Conservation (phyloP, 2,329 filamentous ascomycete genomes). For the Parastagonospora avenae region DNA sequence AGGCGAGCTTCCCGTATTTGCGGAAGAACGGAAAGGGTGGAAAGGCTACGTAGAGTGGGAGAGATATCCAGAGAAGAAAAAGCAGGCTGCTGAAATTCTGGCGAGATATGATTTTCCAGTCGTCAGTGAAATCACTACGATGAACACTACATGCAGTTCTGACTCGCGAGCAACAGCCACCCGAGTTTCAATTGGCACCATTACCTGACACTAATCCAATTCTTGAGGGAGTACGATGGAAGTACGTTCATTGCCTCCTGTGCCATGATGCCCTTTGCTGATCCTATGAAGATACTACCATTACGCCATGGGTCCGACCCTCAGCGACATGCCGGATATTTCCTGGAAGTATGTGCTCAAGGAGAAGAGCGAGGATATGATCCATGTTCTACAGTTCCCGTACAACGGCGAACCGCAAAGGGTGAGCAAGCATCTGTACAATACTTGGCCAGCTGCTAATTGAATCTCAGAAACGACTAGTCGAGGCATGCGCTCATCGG, state of each 20-base stretch:
- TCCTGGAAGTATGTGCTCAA: slow-evolving; percentile 54
- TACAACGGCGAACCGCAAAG: slow-evolving; percentile 55
- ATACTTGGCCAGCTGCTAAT: slow-evolving; percentile 11
- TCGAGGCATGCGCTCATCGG: slow-evolving; percentile 43
- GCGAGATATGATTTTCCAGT: slow-evolving; percentile 57
- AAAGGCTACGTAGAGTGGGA: slow-evolving; percentile 60
- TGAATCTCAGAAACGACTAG: slow-evolving; percentile 53
- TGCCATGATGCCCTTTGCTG: background rate
- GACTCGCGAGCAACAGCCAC: slow-evolving; percentile 32
- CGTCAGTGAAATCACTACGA: slow-evolving; percentile 15
- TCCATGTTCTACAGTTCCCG: slow-evolving; percentile 55
- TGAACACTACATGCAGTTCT: background rate
- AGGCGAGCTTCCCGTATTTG: slow-evolving; percentile 43
- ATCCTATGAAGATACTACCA: slow-evolving; percentile 43
- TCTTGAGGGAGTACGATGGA: slow-evolving; percentile 54
- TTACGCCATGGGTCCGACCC: slow-evolving; percentile 48
- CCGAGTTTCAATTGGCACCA: slow-evolving; percentile 52
- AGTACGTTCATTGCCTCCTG: slow-evolving; percentile 19
- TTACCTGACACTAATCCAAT: slow-evolving; percentile 52
- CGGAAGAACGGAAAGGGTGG: slow-evolving; percentile 54
- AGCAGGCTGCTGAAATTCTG: slow-evolving; percentile 61
- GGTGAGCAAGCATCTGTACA: slow-evolving; percentile 12
- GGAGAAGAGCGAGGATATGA: slow-evolving; percentile 54
- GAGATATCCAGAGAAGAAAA: slow-evolving; percentile 68
- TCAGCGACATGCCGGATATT: slow-evolving; percentile 59